phyloP scores from a whole-genome alignment of 139 green algal species.

The Closterium sp. region DNA sequence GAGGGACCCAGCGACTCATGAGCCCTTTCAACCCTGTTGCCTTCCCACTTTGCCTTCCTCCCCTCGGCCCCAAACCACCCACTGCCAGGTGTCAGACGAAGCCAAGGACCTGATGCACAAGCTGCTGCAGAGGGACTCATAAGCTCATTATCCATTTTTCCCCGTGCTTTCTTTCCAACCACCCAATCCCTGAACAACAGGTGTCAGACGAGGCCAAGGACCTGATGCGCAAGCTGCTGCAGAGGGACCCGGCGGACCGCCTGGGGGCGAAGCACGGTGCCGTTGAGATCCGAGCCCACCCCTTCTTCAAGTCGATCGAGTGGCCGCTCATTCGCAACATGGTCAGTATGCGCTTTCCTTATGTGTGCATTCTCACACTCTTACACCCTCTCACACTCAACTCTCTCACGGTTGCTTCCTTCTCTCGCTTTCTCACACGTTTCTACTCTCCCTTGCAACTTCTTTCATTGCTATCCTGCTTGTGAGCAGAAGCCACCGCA shows the following conservation, averaged over 20 bases:
- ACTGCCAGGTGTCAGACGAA: constrained; percentile 55
- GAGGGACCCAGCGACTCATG: no score
- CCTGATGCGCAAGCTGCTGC: no score
- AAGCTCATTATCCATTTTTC: no score
- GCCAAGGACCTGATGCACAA: no score
- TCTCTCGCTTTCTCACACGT: not conserved
- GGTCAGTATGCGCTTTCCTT: not conserved
- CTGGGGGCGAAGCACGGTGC: constrained; percentile 76
- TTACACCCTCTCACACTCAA: not conserved
- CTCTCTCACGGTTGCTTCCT: not conserved
- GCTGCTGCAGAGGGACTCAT: no score
- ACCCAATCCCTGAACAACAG: constrained; percentile 74
- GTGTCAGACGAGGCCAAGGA: constrained; percentile 37
- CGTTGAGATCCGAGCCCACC: constrained; percentile 90
- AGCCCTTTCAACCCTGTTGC: no score
- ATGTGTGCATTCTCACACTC: no score
- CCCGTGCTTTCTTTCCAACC: no score
- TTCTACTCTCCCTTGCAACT: not conserved
- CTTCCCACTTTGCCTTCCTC: no score
- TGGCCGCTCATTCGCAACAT: constrained; percentile 79
- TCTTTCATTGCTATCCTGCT: not conserved
- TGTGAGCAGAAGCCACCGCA: constrained; percentile 18
- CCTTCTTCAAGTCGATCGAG: constrained; percentile 84
- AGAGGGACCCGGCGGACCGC: constrained; percentile 69
- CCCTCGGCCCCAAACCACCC: no score